Evolutionary conservation across 2,329 filamentous ascomycete genomes (phyloP), one percentile per base, ranked within the genome.

Genomic region (Trichoderma sp.): DNA sequence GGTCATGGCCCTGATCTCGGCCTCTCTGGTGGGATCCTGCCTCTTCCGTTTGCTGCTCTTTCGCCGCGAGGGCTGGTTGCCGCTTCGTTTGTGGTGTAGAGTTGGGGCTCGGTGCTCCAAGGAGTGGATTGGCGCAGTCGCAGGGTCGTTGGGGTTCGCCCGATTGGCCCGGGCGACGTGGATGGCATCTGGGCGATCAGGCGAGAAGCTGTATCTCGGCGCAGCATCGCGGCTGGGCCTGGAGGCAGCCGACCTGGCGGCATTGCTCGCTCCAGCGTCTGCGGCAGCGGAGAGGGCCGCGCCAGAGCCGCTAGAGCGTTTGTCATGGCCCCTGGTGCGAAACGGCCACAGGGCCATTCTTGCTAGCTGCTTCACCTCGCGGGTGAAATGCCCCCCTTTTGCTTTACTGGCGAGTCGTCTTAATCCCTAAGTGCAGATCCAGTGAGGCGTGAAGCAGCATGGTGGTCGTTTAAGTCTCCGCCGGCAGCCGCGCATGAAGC

Each of bases 1-100:
- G 76, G 88, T 92, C 91, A 97, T 92, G 66, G 92, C 89, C 77
- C 90, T 92, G 76, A 97, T 94, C 80, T 97, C 93, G 71, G 92
- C 92, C 80, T 97, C 94, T 69, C 95, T 87, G 70, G 91, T 86
- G 76, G 89, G 88, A 72, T 96, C 92, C 72, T 91, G 86, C 73
- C 91, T 90, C 75, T 90, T 89, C 74, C 91, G 88, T 81, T 92
- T 96, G 82, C 89, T 94, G 52, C 91, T 91, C 76, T 89, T 93
- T 71, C 90, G 89, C 70, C 89, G 87, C 63, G 87, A 80, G 33
- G 91, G 80, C 29, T 89, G 87, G 72, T 86, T 84, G 69, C 85
- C 84, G 74, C 87, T 87, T 65, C 66, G 69, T 77, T 90, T 92
- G 73, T 84, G 85, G 81, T 88, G 85, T 33, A 90, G 78, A 10